Conservation (phyloP, 345 rosid species). For the Orychophragmus violaceus region DNA sequence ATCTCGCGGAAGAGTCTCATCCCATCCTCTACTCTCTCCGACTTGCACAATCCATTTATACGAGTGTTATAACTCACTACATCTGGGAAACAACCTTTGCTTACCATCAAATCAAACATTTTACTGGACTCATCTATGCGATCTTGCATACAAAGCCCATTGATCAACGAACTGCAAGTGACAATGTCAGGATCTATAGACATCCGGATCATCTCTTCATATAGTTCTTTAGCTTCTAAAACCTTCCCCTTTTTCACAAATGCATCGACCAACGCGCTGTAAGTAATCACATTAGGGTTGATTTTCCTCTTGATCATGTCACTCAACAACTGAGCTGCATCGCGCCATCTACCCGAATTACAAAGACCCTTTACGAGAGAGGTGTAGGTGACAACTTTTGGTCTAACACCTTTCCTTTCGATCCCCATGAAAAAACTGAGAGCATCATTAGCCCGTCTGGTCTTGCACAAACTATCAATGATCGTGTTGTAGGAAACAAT, state of each 20-base stretch:
- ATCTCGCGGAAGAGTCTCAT: background rate
- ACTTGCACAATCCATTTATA: background rate
- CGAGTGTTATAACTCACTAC: background rate
- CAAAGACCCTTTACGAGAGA: background rate
- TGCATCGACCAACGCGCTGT: background rate
- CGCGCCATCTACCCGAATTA: background rate
- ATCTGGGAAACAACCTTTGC: background rate
- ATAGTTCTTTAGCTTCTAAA: background rate
- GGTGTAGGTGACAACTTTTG: background rate
- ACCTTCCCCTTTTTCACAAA: background rate
- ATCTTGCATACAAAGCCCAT: background rate
- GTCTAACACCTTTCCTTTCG: background rate
- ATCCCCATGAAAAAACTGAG: background rate
- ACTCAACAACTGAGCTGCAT: background rate
- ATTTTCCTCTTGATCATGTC: background rate
- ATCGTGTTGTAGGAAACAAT: background rate
- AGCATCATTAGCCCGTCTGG: background rate
- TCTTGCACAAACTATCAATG: background rate
- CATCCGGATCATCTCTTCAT: background rate
- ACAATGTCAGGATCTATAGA: background rate
- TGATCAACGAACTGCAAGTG: background rate
- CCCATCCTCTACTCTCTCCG: background rate
- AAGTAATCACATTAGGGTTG: background rate
- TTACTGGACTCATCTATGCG: background rate
- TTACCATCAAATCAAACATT: background rate